Conservation (phyloP, 495 filamentous ascomycete species). For the Elasticomyces elasticus region DNA sequence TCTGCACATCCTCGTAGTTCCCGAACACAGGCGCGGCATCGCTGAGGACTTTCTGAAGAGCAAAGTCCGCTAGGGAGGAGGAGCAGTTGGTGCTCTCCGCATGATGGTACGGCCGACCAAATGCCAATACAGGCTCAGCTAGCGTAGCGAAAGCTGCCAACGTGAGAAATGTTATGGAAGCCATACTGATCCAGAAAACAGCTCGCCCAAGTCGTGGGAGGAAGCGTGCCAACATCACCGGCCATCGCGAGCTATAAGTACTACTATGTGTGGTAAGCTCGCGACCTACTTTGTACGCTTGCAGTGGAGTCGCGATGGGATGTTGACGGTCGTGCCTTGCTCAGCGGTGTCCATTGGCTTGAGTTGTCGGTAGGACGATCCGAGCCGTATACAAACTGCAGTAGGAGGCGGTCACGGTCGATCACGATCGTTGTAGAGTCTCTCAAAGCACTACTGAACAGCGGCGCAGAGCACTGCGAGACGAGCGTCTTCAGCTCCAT, state of each 20-base stretch:
- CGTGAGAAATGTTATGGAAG: not conserved
- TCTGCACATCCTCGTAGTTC: constrained; percentile 22
- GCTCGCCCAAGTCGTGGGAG: not conserved
- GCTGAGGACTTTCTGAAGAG: constrained; percentile 35
- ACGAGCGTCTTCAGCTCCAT: no score
- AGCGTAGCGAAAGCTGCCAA: not conserved
- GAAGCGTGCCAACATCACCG: not conserved
- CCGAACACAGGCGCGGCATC: constrained; percentile 39
- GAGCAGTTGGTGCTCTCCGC: not conserved
- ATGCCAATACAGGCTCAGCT: not conserved
- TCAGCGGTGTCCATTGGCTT: not conserved
- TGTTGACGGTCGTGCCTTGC: not conserved
- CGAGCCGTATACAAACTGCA: no score
- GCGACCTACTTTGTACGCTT: not conserved
- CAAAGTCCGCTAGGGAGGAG: constrained; percentile 28
- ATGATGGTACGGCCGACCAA: not conserved
- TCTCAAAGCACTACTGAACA: no score
- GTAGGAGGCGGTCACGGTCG: no score
- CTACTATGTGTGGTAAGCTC: not conserved
- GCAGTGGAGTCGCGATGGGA: not conserved
- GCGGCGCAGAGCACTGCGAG: no score
- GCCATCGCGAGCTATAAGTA: not conserved
- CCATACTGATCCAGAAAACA: not conserved
- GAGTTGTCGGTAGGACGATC: no score
- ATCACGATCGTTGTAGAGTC: no score